Evolutionary conservation across 2,329 filamentous ascomycete species (phyloP).

Genomic region (Aspergillus sp.): DNA sequence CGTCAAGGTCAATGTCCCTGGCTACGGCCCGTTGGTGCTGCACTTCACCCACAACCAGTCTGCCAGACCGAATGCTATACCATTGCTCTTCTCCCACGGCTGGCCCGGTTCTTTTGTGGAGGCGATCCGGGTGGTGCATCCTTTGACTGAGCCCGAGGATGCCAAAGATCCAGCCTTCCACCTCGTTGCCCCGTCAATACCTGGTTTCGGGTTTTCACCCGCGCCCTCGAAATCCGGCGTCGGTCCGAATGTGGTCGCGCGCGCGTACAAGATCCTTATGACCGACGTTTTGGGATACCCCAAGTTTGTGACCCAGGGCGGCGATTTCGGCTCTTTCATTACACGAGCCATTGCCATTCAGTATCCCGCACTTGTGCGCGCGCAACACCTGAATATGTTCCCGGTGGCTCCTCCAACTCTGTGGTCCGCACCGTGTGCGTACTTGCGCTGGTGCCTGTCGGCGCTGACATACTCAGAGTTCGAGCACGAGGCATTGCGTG

Average conservation of each 20-base stretch:
- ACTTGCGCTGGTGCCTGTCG: neutral
- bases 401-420: conserved; percentile 10
- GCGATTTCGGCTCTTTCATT: conserved; percentile 27
- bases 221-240: conserved; percentile 15
- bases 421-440: conserved; percentile 5
- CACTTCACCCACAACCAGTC: conserved; percentile 23
- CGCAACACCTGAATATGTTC: conserved; percentile 24
- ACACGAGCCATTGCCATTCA: conserved; percentile 20
- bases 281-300: conserved; percentile 19
- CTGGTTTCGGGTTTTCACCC: conserved; percentile 25
- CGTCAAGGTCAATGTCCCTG: neutral
- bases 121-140: conserved; percentile 26
- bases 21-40: conserved; percentile 8
- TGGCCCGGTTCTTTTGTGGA: conserved; percentile 39
- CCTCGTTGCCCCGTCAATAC: conserved; percentile 27
- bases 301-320: conserved; percentile 22
- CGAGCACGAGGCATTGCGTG: neutral
- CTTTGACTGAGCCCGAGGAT: conserved; percentile 20
- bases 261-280: conserved; percentile 21
- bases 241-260: conserved; percentile 11
- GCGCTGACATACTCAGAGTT: neutral
- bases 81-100: conserved; percentile 35
- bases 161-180: conserved; percentile 22
- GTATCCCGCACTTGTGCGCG: conserved; percentile 19
- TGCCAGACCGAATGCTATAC: conserved; percentile 27